Conservation (phyloP, 179 eudicot species). For the Sideroxylon spinosum region DNA sequence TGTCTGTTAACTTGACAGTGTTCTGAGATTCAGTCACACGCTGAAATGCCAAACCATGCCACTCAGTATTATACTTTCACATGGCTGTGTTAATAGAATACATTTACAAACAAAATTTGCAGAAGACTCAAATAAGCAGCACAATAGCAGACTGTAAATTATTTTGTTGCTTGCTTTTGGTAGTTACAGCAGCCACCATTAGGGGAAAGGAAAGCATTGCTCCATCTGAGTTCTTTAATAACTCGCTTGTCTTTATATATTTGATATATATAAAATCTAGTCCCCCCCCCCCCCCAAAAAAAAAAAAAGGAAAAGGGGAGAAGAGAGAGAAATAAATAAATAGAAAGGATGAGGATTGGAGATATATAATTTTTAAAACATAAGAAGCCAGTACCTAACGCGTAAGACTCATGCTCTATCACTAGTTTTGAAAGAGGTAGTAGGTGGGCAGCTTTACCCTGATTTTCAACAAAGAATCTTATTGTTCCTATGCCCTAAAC, state of each 20-base stretch:
- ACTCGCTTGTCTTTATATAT: neutral
- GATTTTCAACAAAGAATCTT: no score
- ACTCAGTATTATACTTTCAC: constrained; percentile 5
- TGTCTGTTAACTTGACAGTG: constrained; percentile 42
- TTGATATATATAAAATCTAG: neutral
- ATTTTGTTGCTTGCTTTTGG: neutral
- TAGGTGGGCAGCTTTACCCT: no score
- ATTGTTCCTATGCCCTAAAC: no score
- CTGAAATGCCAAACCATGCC: constrained; percentile 25
- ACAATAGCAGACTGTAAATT: neutral
- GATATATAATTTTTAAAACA: neutral
- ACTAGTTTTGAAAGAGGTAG: no score
- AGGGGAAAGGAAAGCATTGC: neutral
- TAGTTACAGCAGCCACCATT: no score
- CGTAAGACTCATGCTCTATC: no score
- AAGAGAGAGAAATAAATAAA: neutral
- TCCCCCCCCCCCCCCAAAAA: neutral
- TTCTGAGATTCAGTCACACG: constrained; percentile 41
- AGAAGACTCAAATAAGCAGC: neutral
- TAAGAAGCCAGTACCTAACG: no score
- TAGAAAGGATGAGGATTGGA: neutral
- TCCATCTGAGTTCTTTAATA: neutral
- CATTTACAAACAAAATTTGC: neutral
- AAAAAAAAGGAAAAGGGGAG: no score
- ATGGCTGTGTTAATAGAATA: neutral